These are phyloP conservation scores for Zizania palustris DNA, from an alignment of 202 grass and related monocot species.

Conservation along the genomic window DNA sequence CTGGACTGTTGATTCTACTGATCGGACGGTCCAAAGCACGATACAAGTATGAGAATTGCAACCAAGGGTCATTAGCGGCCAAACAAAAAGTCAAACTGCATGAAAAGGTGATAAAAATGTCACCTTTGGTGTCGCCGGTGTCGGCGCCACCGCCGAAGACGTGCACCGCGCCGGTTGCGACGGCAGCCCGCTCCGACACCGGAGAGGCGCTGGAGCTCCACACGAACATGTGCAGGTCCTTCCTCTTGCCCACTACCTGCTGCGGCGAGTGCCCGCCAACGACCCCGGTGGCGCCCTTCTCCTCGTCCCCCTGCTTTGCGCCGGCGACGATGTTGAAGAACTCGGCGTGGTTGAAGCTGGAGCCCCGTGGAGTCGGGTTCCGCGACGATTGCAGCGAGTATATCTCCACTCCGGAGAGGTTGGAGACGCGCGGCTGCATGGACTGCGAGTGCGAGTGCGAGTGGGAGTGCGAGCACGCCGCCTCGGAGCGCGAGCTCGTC, in stretches of 20 bases:
- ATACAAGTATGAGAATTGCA: not conserved
- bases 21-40: not conserved
- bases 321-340: slow-evolving; percentile 74
- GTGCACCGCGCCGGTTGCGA: slow-evolving; percentile 34
- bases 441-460: slow-evolving; percentile 40
- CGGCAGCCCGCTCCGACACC: slow-evolving; percentile 64
- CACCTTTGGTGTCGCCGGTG: slow-evolving; percentile 49
- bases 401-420: slow-evolving; percentile 93
- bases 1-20: not conserved
- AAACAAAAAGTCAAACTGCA: not conserved
- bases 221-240: slow-evolving; percentile 86
- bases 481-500: slow-evolving; percentile 73
- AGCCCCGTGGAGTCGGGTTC: slow-evolving; percentile 85
- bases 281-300: slow-evolving; percentile 46
- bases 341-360: slow-evolving; percentile 96
- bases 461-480: slow-evolving; percentile 34
- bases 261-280: slow-evolving; percentile 55
- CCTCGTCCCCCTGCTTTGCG: slow-evolving; percentile 54
- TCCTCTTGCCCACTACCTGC: slow-evolving; percentile 50
- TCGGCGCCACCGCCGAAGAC: slow-evolving; percentile 43
- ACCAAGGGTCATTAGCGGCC: not conserved
- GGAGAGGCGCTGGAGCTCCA: slow-evolving; percentile 90
- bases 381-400: slow-evolving; percentile 96
- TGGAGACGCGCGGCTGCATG: slow-evolving; percentile 71
- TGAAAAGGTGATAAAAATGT: not conserved